phyloP scores from a whole-genome alignment of 1,284 basidiomycete genomes.

The Ceratobasidium sp. region DNA sequence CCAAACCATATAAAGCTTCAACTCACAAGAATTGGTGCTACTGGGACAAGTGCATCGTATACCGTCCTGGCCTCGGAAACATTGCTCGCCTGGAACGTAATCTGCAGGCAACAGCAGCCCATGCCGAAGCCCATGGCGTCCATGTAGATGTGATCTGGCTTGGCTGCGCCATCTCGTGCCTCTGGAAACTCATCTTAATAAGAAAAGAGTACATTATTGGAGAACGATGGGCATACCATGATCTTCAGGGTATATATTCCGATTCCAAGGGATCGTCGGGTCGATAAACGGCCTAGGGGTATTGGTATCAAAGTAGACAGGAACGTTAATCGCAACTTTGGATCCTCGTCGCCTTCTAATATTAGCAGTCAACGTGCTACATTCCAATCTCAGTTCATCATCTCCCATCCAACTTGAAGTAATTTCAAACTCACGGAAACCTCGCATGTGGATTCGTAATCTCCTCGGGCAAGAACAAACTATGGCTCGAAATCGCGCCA shows the following conservation, averaged over 20 bases:
- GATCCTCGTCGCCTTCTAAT: constrained; percentile 90
- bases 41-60: constrained; percentile 94
- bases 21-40: constrained; percentile 92
- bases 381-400: constrained; percentile 49
- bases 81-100: constrained; percentile 97
- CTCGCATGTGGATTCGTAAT: constrained; percentile 97
- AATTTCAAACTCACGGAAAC: constrained; percentile 90
- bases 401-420: not conserved
- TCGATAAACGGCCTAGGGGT: constrained; percentile 93
- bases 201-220: too few species aligned
- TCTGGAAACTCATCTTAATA: too few species aligned
- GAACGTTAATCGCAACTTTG: constrained; percentile 96
- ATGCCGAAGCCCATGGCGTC: constrained; percentile 99
- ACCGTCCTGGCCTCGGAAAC: constrained; percentile 90
- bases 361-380: constrained; percentile 93
- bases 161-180: constrained; percentile 81
- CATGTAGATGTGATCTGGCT: constrained; percentile 94
- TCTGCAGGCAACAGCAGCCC: constrained; percentile 97
- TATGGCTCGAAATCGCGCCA: constrained; percentile 84
- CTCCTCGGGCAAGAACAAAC: constrained; percentile 94
- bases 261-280: constrained; percentile 87
- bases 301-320: constrained; percentile 88
- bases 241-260: constrained; percentile 84
- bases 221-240: constrained; percentile 17
- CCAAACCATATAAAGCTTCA: too few species aligned